phyloP scores from a whole-genome alignment of 2,329 filamentous ascomycete species.

The Leptographium radiaticola region DNA sequence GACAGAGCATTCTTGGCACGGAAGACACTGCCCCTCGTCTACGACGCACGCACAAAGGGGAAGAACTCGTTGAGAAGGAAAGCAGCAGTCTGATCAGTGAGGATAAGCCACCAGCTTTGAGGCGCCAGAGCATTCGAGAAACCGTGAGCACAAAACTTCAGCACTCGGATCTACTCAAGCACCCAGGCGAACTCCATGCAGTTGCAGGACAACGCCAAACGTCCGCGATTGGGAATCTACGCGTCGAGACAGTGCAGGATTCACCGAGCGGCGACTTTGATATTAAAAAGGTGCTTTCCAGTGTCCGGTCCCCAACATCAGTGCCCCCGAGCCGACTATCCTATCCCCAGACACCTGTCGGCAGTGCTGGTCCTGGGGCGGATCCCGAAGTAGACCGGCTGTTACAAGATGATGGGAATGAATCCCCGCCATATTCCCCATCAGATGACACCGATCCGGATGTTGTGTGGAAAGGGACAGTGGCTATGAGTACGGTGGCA shows the following conservation, averaged over 20 bases:
- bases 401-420: conserved; percentile 67
- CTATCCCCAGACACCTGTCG: conserved; percentile 27
- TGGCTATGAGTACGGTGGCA: conserved; percentile 66
- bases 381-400: conserved; percentile 87
- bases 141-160: conserved; percentile 4
- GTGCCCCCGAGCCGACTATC: conserved; percentile 34
- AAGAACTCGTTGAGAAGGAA: conserved; percentile 77
- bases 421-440: conserved; percentile 73
- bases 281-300: conserved; percentile 74
- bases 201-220: not conserved
- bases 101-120: conserved; percentile 24
- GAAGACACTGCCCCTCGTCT: conserved; percentile 68
- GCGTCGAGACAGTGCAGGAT: conserved; percentile 31
- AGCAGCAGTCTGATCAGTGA: conserved; percentile 23
- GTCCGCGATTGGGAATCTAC: conserved; percentile 21
- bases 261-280: conserved; percentile 58
- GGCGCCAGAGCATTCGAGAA: conserved; percentile 22
- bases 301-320: conserved; percentile 60
- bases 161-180: not conserved
- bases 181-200: not conserved
- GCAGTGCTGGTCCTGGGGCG: conserved; percentile 44
- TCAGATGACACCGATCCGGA: conserved; percentile 60
- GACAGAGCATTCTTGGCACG: conserved; percentile 72
- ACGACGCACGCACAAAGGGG: conserved; percentile 85
- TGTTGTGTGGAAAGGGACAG: conserved; percentile 63